Evolutionary conservation across 441 rosid genomes (phyloP).

Genomic region (Lepidium campestre): DNA sequence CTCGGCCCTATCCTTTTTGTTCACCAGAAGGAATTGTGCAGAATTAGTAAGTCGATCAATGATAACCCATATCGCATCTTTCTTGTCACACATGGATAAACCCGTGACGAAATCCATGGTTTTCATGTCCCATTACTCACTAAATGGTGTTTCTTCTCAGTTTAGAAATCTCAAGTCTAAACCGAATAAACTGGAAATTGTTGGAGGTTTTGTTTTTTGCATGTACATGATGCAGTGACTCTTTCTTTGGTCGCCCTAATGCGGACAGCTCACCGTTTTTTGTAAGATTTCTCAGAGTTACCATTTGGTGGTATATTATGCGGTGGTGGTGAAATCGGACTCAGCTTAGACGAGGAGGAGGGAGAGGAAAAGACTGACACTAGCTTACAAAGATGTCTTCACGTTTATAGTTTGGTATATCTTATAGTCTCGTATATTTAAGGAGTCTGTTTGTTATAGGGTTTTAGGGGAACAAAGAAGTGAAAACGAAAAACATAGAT

Average conservation of each 20-base stretch:
- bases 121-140: too few relatives aligned
- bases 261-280: conserved; percentile 56
- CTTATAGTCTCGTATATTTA: conserved; percentile 42
- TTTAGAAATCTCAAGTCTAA: conserved; percentile 30
- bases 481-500: too few relatives aligned
- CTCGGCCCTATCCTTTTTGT: too few relatives aligned
- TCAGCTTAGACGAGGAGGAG: conserved; percentile 29
- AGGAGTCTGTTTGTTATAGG: background rate
- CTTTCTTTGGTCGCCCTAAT: conserved; percentile 38
- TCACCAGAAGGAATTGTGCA: too few relatives aligned
- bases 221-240: conserved; percentile 46
- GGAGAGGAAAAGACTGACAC: conserved; percentile 23
- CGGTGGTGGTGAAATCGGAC: conserved; percentile 67
- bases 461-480: background rate
- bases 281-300: conserved; percentile 58
- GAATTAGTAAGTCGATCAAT: too few relatives aligned
- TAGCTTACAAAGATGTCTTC: conserved; percentile 31
- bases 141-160: conserved; percentile 25
- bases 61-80: too few relatives aligned
- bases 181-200: conserved; percentile 29
- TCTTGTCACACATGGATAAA: too few relatives aligned
- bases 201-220: conserved; percentile 73
- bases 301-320: conserved; percentile 71
- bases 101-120: too few relatives aligned
- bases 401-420: conserved; percentile 63